A percentile compares a stretch with the other conserved stretches of the same genome.
phyloP scores from a whole-genome alignment of 2,329 filamentous ascomycete genomes.

The Cladorrhinum sp. region DNA sequence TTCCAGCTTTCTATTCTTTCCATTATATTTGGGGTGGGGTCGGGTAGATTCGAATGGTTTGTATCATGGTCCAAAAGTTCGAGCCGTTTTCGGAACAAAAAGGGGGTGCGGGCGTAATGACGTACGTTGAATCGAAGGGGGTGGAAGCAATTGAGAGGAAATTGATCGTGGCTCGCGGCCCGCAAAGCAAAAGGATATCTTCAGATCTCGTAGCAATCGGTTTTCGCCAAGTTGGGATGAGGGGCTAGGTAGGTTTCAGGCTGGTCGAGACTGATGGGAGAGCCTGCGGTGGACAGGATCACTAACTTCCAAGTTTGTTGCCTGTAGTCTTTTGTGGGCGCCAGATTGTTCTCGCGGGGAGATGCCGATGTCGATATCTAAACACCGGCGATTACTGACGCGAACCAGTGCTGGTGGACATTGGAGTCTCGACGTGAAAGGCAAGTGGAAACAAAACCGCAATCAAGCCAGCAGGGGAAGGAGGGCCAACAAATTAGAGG shows the following conservation, averaged over 20 bases:
- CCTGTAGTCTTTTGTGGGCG: background rate
- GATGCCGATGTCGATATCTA: background rate
- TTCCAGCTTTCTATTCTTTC: slow-evolving; percentile 43
- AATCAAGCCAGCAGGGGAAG: background rate
- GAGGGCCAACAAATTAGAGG: slow-evolving; percentile 16
- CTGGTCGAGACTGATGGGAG: background rate
- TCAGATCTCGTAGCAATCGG: background rate
- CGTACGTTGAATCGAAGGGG: background rate
- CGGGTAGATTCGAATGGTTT: background rate
- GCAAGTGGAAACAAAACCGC: background rate
- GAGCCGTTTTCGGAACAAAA: background rate
- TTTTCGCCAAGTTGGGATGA: background rate
- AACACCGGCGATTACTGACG: background rate
- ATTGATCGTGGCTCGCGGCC: background rate
- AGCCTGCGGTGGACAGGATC: background rate
- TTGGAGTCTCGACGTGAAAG: background rate
- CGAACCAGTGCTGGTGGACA: background rate
- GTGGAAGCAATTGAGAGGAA: background rate
- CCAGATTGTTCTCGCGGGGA: background rate
- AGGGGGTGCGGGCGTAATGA: background rate
- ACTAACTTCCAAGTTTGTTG: background rate
- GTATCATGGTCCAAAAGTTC: background rate
- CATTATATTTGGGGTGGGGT: slow-evolving; percentile 12
- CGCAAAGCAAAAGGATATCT: background rate
- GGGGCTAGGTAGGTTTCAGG: slow-evolving; percentile 7